These are phyloP conservation scores for Fusarium torreyae DNA, from an alignment of 2,329 filamentous ascomycete species.

Conservation along the genomic window DNA sequence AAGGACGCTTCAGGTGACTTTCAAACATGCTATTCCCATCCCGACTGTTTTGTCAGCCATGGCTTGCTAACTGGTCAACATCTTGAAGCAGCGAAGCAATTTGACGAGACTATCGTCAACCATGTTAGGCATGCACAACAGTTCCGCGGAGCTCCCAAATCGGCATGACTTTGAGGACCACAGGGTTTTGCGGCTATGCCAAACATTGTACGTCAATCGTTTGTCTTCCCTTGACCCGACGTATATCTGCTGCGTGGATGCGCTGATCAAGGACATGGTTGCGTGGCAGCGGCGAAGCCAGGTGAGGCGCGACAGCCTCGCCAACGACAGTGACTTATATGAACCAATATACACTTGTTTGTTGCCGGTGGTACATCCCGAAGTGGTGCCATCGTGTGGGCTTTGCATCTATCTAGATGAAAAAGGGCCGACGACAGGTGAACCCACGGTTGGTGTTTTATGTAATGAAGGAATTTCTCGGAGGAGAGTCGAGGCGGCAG, in stretches of 20 bases:
- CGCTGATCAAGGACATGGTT: neutral
- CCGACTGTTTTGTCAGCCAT: too few species aligned
- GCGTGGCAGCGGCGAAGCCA: constrained; percentile 55
- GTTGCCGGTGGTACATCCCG: constrained; percentile 49
- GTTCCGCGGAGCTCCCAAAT: too few species aligned
- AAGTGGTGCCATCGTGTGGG: constrained; percentile 64
- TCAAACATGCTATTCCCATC: too few species aligned
- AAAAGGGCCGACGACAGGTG: constrained; percentile 56
- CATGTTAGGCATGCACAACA: too few species aligned
- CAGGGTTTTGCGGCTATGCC: too few species aligned
- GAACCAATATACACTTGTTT: constrained; percentile 51
- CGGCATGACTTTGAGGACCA: too few species aligned
- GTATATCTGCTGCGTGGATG: neutral
- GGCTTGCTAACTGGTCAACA: too few species aligned
- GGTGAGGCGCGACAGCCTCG: constrained; percentile 44
- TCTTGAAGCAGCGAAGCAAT: too few species aligned
- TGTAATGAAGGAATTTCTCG: constrained; percentile 47
- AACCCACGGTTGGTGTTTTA: constrained; percentile 24
- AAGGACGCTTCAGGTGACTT: too few species aligned
- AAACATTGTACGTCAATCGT: too few species aligned
- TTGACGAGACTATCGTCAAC: too few species aligned
- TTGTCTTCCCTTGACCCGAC: too few species aligned
- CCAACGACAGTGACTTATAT: constrained; percentile 42
- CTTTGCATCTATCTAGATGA: constrained; percentile 58
- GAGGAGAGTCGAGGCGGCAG: neutral